Conservation (phyloP, 371 early-diverging fungal species). For the Mucor velutinosus region DNA sequence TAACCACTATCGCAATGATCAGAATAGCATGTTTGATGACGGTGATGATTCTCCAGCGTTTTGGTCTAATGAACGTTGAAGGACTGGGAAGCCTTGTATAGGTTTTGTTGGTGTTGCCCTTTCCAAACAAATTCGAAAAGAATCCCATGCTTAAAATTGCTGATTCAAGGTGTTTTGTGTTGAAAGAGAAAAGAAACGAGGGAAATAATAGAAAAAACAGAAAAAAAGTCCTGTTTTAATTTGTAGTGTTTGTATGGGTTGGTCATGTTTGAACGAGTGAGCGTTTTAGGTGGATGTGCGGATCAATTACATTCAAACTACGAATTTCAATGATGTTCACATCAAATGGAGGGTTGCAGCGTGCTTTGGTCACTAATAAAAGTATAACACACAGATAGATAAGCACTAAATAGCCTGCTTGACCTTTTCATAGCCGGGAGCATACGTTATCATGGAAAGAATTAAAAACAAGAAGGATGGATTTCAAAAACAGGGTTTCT, state of each 20-base stretch:
- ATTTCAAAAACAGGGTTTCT: too few species aligned
- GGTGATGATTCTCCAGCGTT: conserved; percentile 32
- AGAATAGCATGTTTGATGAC: conserved; percentile 34
- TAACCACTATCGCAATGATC: conserved; percentile 12
- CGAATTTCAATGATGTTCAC: neutral
- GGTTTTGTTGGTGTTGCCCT: neutral
- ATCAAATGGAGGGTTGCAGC: neutral
- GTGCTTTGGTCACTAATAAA: too few species aligned
- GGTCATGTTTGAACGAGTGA: neutral
- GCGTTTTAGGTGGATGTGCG: neutral
- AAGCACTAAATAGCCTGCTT: too few species aligned
- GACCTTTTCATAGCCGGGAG: too few species aligned
- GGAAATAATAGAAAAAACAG: neutral
- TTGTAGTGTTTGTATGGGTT: neutral
- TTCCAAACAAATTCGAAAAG: conserved; percentile 20
- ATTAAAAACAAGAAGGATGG: too few species aligned
- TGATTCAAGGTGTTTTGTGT: neutral
- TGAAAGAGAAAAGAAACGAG: neutral
- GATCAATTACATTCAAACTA: neutral
- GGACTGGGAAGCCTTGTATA: conserved; percentile 26
- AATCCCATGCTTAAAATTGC: conserved; percentile 11
- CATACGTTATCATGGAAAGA: too few species aligned
- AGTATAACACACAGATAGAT: too few species aligned
- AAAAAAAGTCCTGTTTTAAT: neutral
- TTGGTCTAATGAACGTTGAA: conserved; percentile 34